A percentile compares a stretch with the other conserved stretches of the same genome.
phyloP scores from a whole-genome alignment of 495 filamentous ascomycete species.

The Aspergillus leporis region DNA sequence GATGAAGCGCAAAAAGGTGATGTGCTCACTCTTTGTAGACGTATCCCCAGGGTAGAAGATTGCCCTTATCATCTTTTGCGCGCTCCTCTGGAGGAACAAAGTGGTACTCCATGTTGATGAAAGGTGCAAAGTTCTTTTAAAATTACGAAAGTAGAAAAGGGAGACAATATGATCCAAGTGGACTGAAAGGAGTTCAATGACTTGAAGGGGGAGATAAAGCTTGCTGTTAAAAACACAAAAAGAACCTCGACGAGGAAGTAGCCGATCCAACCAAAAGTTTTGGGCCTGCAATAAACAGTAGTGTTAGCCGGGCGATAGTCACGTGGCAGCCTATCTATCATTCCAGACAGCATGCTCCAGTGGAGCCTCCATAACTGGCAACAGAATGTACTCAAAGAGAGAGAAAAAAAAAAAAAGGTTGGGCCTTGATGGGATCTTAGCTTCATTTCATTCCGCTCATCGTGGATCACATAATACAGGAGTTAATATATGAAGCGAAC shows the following conservation, averaged over 20 bases:
- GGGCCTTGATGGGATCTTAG: no score
- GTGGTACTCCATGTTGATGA: slow-evolving; percentile 59
- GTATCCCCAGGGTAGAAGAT: slow-evolving; percentile 61
- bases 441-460: no score
- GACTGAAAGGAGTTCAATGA: background rate
- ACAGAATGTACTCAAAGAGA: no score
- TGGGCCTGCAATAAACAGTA: slow-evolving; percentile 25
- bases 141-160: background rate
- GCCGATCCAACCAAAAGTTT: slow-evolving; percentile 23
- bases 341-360: no score
- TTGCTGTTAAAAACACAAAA: background rate
- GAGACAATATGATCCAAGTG: background rate
- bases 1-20: slow-evolving; percentile 3
- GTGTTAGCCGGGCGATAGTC: slow-evolving; percentile 26
- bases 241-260: slow-evolving; percentile 1
- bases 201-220: background rate
- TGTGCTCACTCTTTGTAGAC: slow-evolving; percentile 58
- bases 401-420: no score
- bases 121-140: background rate
- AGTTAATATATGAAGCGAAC: no score
- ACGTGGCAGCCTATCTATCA: slow-evolving; percentile 16
- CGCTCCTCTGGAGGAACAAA: slow-evolving; percentile 65
- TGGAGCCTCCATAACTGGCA: no score
- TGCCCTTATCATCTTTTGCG: slow-evolving; percentile 59
- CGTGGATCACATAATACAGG: no score